phyloP scores from a whole-genome alignment of 352 stramenopile species.

The Pythium rhizo-oryzae region DNA sequence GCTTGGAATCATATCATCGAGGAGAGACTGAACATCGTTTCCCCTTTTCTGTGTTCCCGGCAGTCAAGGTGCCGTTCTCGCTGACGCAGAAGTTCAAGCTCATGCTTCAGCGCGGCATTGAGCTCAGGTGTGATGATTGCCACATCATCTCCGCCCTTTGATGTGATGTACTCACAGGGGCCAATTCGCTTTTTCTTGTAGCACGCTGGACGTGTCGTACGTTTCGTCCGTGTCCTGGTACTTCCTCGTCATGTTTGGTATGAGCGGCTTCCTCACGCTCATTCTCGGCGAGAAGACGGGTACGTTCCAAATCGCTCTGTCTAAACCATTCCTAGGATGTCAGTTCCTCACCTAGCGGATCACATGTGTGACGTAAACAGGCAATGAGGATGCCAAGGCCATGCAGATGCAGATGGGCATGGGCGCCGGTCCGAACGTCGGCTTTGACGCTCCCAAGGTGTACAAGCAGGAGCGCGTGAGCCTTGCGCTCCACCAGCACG shows the following conservation, averaged over 20 bases:
- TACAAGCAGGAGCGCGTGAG: conserved; percentile 91
- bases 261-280: conserved; percentile 96
- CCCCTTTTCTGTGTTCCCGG: neutral
- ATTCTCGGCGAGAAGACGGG: conserved; percentile 93
- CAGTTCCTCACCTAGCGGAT: neutral
- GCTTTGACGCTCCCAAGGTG: conserved; percentile 89
- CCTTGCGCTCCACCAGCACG: conserved; percentile 79
- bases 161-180: neutral
- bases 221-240: conserved; percentile 98
- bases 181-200: conserved; percentile 21
- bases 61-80: conserved; percentile 97
- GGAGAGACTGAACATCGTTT: neutral
- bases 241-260: conserved; percentile 99
- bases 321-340: neutral
- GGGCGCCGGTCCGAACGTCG: conserved; percentile 78
- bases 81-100: conserved; percentile 98
- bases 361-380: neutral
- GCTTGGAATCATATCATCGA: neutral
- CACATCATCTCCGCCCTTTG: neutral
- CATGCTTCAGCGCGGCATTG: conserved; percentile 97
- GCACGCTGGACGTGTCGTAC: conserved; percentile 97
- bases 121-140: conserved; percentile 75
- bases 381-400: conserved; percentile 86
- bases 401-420: conserved; percentile 95
- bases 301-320: conserved; percentile 23